phyloP scores from a whole-genome alignment of 345 rosid genomes.

The Chamaenerion angustifolium region DNA sequence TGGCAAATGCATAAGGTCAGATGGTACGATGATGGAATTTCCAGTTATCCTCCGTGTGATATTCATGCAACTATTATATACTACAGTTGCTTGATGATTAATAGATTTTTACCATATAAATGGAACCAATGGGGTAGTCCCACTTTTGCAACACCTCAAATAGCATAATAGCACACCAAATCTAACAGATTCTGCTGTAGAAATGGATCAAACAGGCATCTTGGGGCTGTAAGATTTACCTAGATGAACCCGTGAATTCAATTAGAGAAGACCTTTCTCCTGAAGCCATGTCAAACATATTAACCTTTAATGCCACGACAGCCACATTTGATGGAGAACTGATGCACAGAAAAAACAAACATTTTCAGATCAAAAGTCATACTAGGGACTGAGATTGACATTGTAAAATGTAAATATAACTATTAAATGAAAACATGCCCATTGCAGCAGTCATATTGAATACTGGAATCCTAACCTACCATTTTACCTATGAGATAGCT shows the following conservation, averaged over 20 bases:
- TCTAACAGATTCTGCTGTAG: background rate
- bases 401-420: too few species aligned
- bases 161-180: background rate
- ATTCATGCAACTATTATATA: too few species aligned
- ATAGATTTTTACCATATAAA: too few species aligned
- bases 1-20: too few species aligned
- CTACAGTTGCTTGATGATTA: too few species aligned
- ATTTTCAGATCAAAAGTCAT: background rate
- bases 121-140: too few species aligned
- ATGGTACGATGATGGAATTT: too few species aligned
- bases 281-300: constrained; percentile 54
- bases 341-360: constrained; percentile 11
- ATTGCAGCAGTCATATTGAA: too few species aligned
- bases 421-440: too few species aligned
- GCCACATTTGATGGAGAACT: constrained; percentile 68
- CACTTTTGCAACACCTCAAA: background rate
- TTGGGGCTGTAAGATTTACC: constrained; percentile 24
- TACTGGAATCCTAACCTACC: too few species aligned
- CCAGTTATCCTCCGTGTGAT: too few species aligned
- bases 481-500: too few species aligned
- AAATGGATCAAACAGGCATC: background rate
- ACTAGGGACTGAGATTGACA: background rate
- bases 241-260: constrained; percentile 36
- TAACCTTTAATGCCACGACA: constrained; percentile 37
- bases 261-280: constrained; percentile 25